A percentile compares a stretch with the other conserved stretches of the same genome.
phyloP scores from a whole-genome alignment of 352 stramenopile genomes.

The Thraustochytrium sp. region DNA sequence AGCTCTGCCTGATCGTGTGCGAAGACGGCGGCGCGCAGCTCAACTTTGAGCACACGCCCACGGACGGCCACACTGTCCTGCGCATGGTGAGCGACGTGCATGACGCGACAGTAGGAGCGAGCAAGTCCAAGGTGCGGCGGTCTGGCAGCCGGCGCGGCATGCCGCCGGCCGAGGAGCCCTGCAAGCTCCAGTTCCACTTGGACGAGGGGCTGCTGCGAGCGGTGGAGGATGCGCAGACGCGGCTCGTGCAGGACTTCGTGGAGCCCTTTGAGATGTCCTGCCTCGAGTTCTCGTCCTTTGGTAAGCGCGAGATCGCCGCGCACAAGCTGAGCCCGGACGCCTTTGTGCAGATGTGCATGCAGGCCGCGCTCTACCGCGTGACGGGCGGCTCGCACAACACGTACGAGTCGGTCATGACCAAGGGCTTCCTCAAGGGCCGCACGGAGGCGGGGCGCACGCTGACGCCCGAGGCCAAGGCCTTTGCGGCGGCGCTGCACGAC shows the following conservation, averaged over 20 bases:
- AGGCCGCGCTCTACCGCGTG: slow-evolving; percentile 81
- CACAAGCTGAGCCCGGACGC: slow-evolving; percentile 86
- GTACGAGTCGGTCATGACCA: slow-evolving; percentile 92
- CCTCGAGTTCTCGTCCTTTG: slow-evolving; percentile 80
- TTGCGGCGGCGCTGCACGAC: slow-evolving; percentile 83
- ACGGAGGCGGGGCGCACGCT: slow-evolving; percentile 87
- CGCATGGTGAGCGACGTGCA: slow-evolving; percentile 71
- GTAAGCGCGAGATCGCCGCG: slow-evolving; percentile 79
- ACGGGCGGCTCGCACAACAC: slow-evolving; percentile 78
- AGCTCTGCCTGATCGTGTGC: slow-evolving; percentile 88
- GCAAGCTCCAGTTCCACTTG: slow-evolving; percentile 83
- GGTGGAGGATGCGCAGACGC: slow-evolving; percentile 80
- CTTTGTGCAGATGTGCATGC: slow-evolving; percentile 90
- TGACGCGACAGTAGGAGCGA: slow-evolving; percentile 79
- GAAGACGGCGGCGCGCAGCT: slow-evolving; percentile 84
- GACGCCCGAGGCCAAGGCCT: slow-evolving; percentile 74
- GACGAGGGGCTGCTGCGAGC: slow-evolving; percentile 67
- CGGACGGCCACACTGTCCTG: slow-evolving; percentile 92
- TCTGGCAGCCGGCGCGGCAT: too few species aligned
- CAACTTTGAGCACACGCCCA: slow-evolving; percentile 95
- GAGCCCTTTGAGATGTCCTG: slow-evolving; percentile 83
- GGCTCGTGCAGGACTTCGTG: slow-evolving; percentile 82
- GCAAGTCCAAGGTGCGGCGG: slow-evolving; percentile 63
- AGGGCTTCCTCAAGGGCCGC: slow-evolving; percentile 84
- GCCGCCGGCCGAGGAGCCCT: slow-evolving; percentile 73